phyloP scores from a whole-genome alignment of 1,284 basidiomycete genomes.

The Cryptococcus sp. region DNA sequence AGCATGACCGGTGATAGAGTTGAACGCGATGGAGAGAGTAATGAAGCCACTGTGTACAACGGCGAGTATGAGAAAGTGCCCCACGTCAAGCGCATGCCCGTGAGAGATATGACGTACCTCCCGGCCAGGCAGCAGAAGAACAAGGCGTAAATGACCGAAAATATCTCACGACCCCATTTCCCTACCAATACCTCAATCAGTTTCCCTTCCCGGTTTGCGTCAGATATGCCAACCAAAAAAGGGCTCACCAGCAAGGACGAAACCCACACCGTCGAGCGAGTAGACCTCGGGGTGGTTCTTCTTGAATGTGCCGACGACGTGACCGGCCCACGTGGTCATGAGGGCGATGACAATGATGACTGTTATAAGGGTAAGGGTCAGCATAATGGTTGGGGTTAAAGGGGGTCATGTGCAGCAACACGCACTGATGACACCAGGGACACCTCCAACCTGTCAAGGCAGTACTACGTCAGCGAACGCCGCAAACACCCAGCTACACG shows the following conservation, averaged over 20 bases:
- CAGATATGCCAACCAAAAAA: too few species aligned
- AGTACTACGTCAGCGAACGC: background rate
- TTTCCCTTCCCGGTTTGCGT: background rate
- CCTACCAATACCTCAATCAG: constrained; percentile 1
- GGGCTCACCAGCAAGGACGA: constrained; percentile 28
- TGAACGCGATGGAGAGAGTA: constrained; percentile 47
- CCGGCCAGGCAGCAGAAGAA: constrained; percentile 9
- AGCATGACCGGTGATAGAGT: constrained; percentile 46
- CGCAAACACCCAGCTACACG: background rate
- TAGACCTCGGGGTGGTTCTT: constrained; percentile 35
- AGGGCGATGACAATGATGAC: constrained; percentile 27
- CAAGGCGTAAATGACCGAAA: constrained; percentile 23
- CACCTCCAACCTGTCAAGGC: constrained; percentile 16
- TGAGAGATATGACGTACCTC: too few species aligned
- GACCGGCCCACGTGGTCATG: constrained; percentile 24
- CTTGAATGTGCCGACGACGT: constrained; percentile 33
- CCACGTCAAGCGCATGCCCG: too few species aligned
- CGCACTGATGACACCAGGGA: constrained; percentile 36
- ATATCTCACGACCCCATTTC: constrained; percentile 27
- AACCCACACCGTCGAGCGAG: constrained; percentile 27
- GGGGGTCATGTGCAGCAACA: background rate
- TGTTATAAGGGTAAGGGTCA: background rate
- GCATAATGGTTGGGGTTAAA: background rate
- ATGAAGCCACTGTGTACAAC: constrained; percentile 24
- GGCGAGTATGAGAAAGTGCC: too few species aligned